Percentiles rank a stretch among this genome's conserved stretches.
These are phyloP conservation scores for Rhizopus stolonifer DNA, from an alignment of 371 early-diverging fungal genomes.

Conservation along the genomic window DNA sequence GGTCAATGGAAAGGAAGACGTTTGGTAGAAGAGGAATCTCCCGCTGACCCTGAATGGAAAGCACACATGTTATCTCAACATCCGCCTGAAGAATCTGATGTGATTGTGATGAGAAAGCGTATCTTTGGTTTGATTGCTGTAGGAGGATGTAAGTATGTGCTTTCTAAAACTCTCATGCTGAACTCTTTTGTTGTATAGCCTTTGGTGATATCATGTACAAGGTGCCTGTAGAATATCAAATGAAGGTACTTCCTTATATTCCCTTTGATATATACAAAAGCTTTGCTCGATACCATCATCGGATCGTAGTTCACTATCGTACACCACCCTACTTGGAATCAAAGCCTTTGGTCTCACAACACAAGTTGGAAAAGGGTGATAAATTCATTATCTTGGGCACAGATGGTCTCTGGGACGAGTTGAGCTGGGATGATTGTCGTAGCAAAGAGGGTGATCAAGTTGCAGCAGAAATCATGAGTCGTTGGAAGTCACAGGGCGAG, in stretches of 20 bases:
- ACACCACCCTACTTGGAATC: constrained; percentile 96
- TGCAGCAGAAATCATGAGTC: constrained; percentile 38
- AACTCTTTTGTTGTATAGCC: constrained; percentile 47
- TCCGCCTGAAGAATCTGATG: constrained; percentile 39
- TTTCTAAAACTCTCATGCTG: constrained; percentile 5
- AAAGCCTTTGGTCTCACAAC: constrained; percentile 77
- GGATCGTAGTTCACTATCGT: constrained; percentile 62
- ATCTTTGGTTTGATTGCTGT: constrained; percentile 56
- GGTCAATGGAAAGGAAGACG: constrained; percentile 49
- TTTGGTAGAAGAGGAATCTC: constrained; percentile 49
- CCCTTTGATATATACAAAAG: constrained; percentile 60
- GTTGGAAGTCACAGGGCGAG: constrained; percentile 39
- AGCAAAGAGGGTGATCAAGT: constrained; percentile 40
- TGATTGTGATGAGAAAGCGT: constrained; percentile 40
- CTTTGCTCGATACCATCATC: constrained; percentile 61
- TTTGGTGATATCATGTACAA: constrained; percentile 87
- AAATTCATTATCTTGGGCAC: constrained; percentile 86
- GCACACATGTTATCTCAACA: constrained; percentile 45
- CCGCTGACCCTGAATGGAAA: constrained; percentile 44
- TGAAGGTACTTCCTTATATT: constrained; percentile 47
- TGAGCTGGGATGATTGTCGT: constrained; percentile 71
- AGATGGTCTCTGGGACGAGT: constrained; percentile 92
- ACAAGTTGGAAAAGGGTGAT: constrained; percentile 66
- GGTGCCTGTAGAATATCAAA: constrained; percentile 68
- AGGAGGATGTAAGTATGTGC: constrained; percentile 42